These are phyloP conservation scores for Lepidium didymum DNA, from an alignment of 345 rosid species.

Conservation along the genomic window DNA sequence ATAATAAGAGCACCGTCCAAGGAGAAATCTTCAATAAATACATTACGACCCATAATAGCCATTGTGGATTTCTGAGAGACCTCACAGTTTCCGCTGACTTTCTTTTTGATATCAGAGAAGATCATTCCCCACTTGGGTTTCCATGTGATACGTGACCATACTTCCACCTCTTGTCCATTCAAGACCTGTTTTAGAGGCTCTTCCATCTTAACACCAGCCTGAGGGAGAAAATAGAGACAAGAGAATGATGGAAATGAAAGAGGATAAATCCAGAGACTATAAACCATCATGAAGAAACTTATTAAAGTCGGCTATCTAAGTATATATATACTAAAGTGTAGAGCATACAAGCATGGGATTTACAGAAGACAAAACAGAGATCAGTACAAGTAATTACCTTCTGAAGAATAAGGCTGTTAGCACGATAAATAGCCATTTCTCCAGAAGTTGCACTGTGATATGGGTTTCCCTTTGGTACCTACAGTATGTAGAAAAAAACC, in stretches of 20 bases:
- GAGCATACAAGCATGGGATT: not conserved
- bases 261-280: not conserved
- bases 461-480: slow-evolving; percentile 93
- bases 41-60: slow-evolving; percentile 62
- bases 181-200: slow-evolving; percentile 57
- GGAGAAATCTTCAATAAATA: slow-evolving; percentile 49
- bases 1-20: slow-evolving; percentile 80
- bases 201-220: slow-evolving; percentile 74
- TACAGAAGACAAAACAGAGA: not conserved
- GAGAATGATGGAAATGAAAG: not conserved
- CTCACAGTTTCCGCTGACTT: slow-evolving; percentile 53
- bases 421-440: slow-evolving; percentile 82
- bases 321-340: not conserved
- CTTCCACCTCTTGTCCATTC: slow-evolving; percentile 91
- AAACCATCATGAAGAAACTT: slow-evolving; percentile 3
- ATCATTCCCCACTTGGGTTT: slow-evolving; percentile 85
- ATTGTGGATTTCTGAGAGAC: slow-evolving; percentile 65
- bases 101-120: slow-evolving; percentile 59
- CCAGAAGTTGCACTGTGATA: slow-evolving; percentile 96
- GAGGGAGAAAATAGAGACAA: not conserved
- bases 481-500: not conserved
- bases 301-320: not conserved
- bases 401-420: slow-evolving; percentile 67
- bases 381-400: slow-evolving; percentile 32
- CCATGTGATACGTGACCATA: slow-evolving; percentile 86